Base-by-base conservation (phyloP, 2,329 filamentous ascomycete genomes). In the Colletotrichum nymphaeae region DNA sequence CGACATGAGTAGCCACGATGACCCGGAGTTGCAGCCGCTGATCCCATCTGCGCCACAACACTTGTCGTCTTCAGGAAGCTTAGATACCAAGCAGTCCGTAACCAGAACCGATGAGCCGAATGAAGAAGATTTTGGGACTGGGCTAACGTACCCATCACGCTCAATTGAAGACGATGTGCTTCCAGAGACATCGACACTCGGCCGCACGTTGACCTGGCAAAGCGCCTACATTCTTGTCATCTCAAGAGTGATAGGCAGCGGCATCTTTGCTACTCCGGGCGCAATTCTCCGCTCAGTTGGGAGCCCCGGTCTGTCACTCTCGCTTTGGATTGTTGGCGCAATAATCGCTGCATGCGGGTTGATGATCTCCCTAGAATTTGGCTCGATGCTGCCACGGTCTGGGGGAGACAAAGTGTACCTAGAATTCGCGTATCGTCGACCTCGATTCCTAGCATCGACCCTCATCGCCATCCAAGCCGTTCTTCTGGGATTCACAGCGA, bases 351-450 rank as follows among this genome's bases (percentile, higher is more conserved):
- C 87, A 8, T 91, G 88, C 64, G 90, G 90, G 0, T 83, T 94
- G 3, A 87, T 87, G 3, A 86, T 94, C 0, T 88, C 87, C 7
- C 85, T 94, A 63, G 93, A 94, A 78, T 93, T 90, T 76, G 92
- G 92, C 0, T 92, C 88, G 77, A 93, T 93, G 91, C 83, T 94
- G 16, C 93, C 93, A 19, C 86, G 91, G 0, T 92, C 90, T 0
- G 92, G 92, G 7, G 92, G 92, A 28, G 85, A 89, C 30, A 94
- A 94, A 81, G 91, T 93, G 7, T 94, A 93, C 77, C 87, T 94
- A 57, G 92, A 94, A 79, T 92, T 91, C 79, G 90, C 90, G 0
- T 94, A 92, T 78, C 87, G 88, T 2, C 84, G 85, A 37, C 92
- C 92, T 1, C 86, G 87, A 6, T 91, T 93, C 74, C 84, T 94